Conservation (phyloP, 139 green algal genomes). For the Auxenochlorella protothecoides region DNA sequence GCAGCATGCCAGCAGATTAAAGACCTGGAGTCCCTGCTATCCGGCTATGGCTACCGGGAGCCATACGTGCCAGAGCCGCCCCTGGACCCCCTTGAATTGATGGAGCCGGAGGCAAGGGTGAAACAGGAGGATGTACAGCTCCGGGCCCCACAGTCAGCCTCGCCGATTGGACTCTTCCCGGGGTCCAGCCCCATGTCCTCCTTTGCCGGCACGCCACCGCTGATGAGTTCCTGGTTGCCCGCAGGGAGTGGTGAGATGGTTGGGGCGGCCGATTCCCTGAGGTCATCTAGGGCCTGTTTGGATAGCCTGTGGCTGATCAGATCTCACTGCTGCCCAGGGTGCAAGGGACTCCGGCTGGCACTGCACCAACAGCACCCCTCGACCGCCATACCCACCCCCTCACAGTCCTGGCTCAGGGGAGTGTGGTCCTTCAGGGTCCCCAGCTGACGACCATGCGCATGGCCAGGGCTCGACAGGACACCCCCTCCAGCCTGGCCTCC, state of each 20-base stretch:
- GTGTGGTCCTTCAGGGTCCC: constrained; percentile 5
- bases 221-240: background rate
- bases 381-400: too few relatives aligned
- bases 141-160: background rate
- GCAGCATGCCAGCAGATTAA: constrained; percentile 1
- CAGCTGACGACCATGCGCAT: constrained; percentile 15
- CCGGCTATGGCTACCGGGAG: constrained; percentile 17
- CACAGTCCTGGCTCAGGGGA: too few relatives aligned
- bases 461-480: constrained; percentile 8
- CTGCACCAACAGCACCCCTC: background rate
- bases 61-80: constrained; percentile 13
- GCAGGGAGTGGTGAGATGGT: background rate
- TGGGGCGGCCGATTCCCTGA: background rate
- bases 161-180: too few relatives aligned
- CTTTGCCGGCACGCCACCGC: too few relatives aligned
- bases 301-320: too few relatives aligned
- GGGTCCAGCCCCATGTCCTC: too few relatives aligned
- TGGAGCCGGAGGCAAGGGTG: constrained; percentile 2
- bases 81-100: constrained; percentile 14
- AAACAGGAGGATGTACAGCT: background rate
- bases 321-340: too few relatives aligned
- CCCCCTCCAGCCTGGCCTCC: constrained; percentile 13
- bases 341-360: background rate
- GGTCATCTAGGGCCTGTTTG: too few relatives aligned
- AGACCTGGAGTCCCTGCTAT: constrained; percentile 10